phyloP scores from a whole-genome alignment of 225 moss, liverwort and hornwort genomes.

The Climacium dendroides region DNA sequence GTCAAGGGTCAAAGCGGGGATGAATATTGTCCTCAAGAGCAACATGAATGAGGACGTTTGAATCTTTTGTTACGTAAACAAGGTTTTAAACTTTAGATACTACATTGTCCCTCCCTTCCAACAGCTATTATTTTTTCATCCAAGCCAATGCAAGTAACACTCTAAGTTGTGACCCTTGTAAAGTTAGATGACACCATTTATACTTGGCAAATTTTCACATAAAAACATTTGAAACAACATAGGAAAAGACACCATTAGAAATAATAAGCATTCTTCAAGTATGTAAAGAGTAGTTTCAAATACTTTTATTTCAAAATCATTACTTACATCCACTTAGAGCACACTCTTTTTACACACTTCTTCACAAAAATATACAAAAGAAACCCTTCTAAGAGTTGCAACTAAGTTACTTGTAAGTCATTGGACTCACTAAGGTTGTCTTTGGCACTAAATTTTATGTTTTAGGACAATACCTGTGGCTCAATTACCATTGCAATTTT shows the following conservation, averaged over 20 bases:
- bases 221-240: neutral
- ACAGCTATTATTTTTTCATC: neutral
- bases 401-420: neutral
- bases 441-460: neutral
- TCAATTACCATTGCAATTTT: neutral
- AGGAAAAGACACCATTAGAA: neutral
- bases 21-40: neutral
- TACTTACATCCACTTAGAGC: neutral
- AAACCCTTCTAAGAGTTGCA: neutral
- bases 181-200: neutral
- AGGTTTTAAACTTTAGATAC: neutral
- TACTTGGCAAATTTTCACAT: neutral
- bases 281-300: rapidly evolving
- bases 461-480: neutral
- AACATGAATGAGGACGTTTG: neutral
- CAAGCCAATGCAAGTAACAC: neutral
- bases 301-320: neutral
- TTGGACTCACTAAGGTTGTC: neutral
- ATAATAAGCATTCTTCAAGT: neutral
- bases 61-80: neutral
- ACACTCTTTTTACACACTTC: neutral
- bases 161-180: neutral
- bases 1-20: neutral
- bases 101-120: neutral
- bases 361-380: neutral